Evolutionary conservation across 2,329 filamentous ascomycete genomes (phyloP), one percentile per base, ranked within the genome.

Genomic region (Coniella vitis): DNA sequence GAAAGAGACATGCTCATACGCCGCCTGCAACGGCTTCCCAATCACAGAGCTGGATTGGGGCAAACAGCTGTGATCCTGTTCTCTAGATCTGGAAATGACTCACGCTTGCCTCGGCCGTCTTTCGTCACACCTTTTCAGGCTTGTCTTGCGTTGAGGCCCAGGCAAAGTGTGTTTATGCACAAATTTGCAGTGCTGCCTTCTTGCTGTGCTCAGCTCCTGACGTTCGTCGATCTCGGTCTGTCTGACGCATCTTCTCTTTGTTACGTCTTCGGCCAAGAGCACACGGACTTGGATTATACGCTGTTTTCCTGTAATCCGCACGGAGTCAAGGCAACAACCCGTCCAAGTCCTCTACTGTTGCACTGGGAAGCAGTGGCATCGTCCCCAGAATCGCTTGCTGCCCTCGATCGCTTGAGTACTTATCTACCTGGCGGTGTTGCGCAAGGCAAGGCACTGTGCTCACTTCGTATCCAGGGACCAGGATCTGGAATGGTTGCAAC

Each of bases 71-170:
- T 38, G 20, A 40, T 36, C 31, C 36, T 49, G 49, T 49, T 52
- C 47, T 41, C 32, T 45, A 12, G 36, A 41, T 45, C 29, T 43
- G 50, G 47, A 20, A 40, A 52, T 52, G 39, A 52, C 50, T 52
- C 50, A 52, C 50, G 25, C 32, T 36, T 41, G 32, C 38, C 35
- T 38, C 45, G 34, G 43, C 35, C 22, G 37, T 38, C 32, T 19
- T n/a, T 32, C 4, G 37, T 40, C 36, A 48, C 45, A 48, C 45
- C 45, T 37, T 48, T 36, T 14, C 40, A 9, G 35, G 17, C 46
- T 16, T 45, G 38, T 52, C 42, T 32, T 39, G 42, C 46, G 8
- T 49, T 22, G 46, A 43, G 40, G 36, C 13, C 17, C 42, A n/a
- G 10, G 21, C 12, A 29, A 48, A 21, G 10, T 17, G 40, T 34